Evolutionary conservation across 1,284 basidiomycete species (phyloP), one percentile per base, ranked within the genome.

Genomic region (Ganoderma boninense): DNA sequence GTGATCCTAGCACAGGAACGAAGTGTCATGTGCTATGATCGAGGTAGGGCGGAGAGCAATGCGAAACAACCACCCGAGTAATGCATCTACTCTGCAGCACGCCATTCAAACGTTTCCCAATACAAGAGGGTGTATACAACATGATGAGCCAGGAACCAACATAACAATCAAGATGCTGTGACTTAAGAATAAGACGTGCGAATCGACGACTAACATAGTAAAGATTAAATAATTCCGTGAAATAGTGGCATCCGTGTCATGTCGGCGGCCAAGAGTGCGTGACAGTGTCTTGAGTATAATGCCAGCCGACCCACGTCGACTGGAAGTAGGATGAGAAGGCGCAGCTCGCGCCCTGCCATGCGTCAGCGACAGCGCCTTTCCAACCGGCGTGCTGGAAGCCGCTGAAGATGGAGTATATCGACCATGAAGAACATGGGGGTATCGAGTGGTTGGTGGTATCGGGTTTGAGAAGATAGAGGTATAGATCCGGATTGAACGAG

Each of bases 401-500:
- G 43, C 79, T 77, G 38, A 75, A 72, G 44, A 79, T 66, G 32
- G 78, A 76, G 52, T 71, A 73, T 18, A 78, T 59, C 32, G 79
- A 79, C 73, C 79, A 82, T 54, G 70, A 46, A 26, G 76, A 68
- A 64, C 75, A 75, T 49, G 71, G 54, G 67, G 78, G 73, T 74
- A 81, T 80, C 73, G 80, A 77, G 70, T 78, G 76, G 70, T 77
- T 79, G 71, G 79, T 73, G 75, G 82, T 81, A 79, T 87, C 83
- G 64, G 85, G 86, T 75, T 82, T 84, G 72, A 82, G 83, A 70
- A 84, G 77, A 80, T 89, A 86, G 66, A 87, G 77, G 78, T 92
- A 86, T 62, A 92, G 84, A 76, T 92, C 89, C 23, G 90, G 88
- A 77, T 91, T 87, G 81, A 92, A 89, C 67, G 92, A 89, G 77